Evolutionary conservation across 2,329 filamentous ascomycete species (phyloP), one percentile per base, ranked within the genome.

Genomic region (Pseudogymnoascus sp.): DNA sequence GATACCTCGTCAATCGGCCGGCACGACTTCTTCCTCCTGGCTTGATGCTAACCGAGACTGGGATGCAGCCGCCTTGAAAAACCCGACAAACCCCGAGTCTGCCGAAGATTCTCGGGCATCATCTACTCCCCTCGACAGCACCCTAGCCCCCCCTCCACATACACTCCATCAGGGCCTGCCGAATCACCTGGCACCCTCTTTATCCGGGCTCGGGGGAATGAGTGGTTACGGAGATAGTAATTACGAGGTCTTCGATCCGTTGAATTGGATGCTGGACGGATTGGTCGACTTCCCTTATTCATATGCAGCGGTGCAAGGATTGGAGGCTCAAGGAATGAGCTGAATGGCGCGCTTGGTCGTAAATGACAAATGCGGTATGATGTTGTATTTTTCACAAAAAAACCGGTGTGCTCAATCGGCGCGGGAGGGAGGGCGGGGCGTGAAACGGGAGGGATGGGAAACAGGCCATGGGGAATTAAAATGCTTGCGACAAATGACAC

Each of bases 231-330:
- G 83, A 68, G 83, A 89, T 63, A 83, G 85, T 9, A 88, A 86
- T 69, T 92, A 92, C 74, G 90, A 96, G 74, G 91, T 96, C 66
- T 96, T 96, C 72, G 92, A 96, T 76, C 91, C 93, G 0, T 82
- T 96, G 70, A 91, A 93, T 74, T 97, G 93, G 93, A 91, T 96
- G 80, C 79, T 97, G 65, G 93, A 97, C 74, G 90, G 90, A 13
- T 80, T 93, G 35, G 80, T 95, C 65, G 89, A 93, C 72, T 89
- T 93, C 72, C 90, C 90, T 67, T 92, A 88, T 72, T 82, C 80
- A 10, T 87, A 84, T 70, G 79, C 82, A 38, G 84, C 87, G 65
- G 72, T 80, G 64, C 77, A 78, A 33, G 79, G 78, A 3, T 71
- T 81, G 64, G 79, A 81, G 66, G 67, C 75, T 17, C 72, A 69